Evolutionary conservation across 2,329 filamentous ascomycete species (phyloP), one percentile per base, ranked within the genome.

Genomic region (Trichoderma sp.): DNA sequence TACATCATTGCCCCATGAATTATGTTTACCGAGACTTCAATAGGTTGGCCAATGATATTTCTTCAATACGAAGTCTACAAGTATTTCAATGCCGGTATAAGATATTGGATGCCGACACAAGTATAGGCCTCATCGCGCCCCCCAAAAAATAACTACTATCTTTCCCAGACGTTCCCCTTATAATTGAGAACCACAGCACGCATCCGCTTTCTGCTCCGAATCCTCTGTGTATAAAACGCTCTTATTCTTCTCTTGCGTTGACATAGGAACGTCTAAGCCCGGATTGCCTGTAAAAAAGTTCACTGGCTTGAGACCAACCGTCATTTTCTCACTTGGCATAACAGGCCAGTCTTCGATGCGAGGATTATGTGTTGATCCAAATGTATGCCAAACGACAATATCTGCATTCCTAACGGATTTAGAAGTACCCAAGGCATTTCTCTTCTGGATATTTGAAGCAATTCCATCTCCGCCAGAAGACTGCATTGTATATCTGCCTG

Each of bases 291-390:
- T 78, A 72, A 88, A 88, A 75, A 88, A 87, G 72, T 88, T 88
- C 2, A 85, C 83, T 0, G 87, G 86, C 76, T 86, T 87, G 66
- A 88, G 77, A 0, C 80, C 79, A 0, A 88, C 85, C 71, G 81
- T 81, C 74, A 88, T 80, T 68, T 82, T 85, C 77, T 92, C 90
- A 73, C 83, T 85, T 0, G 90, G 90, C 90, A 92, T 92, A 6
- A 91, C 88, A 0, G 89, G 90, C 82, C 90, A 92, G 76, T 92
- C 90, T 74, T 61, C 90, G 12, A 88, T 85, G 0, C 90, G 83
- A 0, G 90, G 89, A 28, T 90, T 88, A 74, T 92, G 90, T 39
- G 90, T 92, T 30, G 90, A 86, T 20, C 90, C 83, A 75, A 85
- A 86, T 3, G 87, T 86, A 20, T 88, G 84, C 86, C 87, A 90